Evolutionary conservation across 768 basidiomycete species (phyloP).

Genomic region (Pleurotus sapidus): DNA sequence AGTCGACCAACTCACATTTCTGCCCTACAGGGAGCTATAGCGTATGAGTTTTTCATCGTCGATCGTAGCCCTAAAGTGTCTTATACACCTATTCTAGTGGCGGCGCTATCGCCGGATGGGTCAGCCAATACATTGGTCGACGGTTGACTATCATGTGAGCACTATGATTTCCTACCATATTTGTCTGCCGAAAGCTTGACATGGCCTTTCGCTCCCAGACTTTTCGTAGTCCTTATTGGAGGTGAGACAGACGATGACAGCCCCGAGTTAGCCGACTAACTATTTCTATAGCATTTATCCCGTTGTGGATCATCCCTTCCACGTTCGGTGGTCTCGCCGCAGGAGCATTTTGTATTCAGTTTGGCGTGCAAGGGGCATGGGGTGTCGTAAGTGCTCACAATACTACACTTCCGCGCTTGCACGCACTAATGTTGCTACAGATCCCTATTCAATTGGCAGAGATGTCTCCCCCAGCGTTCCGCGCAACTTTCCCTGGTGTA

Average conservation of each 20-base stretch:
- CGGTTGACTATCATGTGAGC: constrained; percentile 75
- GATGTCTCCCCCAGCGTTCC: constrained; percentile 84
- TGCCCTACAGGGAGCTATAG: constrained; percentile 32
- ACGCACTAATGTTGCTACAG: constrained; percentile 17
- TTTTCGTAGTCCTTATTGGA: constrained; percentile 55
- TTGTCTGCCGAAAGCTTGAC: neutral
- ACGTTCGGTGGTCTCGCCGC: constrained; percentile 69
- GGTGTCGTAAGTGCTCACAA: constrained; percentile 68
- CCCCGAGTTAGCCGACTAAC: too few relatives aligned
- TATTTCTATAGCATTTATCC: constrained; percentile 51
- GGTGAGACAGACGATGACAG: constrained; percentile 18
- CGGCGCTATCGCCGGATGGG: constrained; percentile 67
- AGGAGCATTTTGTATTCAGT: constrained; percentile 84
- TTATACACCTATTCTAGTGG: constrained; percentile 35
- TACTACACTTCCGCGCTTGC: constrained; percentile 22
- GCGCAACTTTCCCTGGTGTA: constrained; percentile 84
- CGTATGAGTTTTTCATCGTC: constrained; percentile 18
- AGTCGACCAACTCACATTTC: neutral
- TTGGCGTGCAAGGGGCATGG: constrained; percentile 91
- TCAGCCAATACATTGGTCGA: constrained; percentile 77
- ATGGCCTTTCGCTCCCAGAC: constrained; percentile 24
- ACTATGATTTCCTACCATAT: neutral
- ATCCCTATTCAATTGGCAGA: constrained; percentile 80
- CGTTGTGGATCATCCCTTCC: constrained; percentile 80
- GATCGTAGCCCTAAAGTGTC: neutral